These are phyloP conservation scores for Cladophialophora exuberans DNA, from an alignment of 2,329 filamentous ascomycete species.

Conservation along the genomic window DNA sequence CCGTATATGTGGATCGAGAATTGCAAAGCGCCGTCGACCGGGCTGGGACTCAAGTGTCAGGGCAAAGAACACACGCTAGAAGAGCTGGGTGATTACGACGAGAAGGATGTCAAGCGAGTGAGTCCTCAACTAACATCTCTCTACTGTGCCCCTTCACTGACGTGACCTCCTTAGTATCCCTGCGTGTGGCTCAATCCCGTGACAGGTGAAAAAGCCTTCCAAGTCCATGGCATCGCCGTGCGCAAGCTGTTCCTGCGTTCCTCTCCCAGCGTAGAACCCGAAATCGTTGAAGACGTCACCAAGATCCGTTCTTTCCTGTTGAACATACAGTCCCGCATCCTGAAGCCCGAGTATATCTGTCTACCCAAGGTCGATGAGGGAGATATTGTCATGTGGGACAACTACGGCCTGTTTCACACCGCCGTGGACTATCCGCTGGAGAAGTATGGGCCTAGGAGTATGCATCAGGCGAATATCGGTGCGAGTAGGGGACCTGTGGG, in stretches of 20 bases:
- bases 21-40: slow-evolving; percentile 46
- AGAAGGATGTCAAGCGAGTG: slow-evolving; percentile 40
- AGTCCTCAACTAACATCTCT: not conserved
- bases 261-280: slow-evolving; percentile 38
- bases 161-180: slow-evolving; percentile 40
- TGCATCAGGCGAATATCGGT: slow-evolving; percentile 53
- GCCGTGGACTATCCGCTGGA: slow-evolving; percentile 49
- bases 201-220: slow-evolving; percentile 47
- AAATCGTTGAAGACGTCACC: slow-evolving; percentile 43
- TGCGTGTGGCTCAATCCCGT: slow-evolving; percentile 53
- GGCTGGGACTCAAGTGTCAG: slow-evolving; percentile 45
- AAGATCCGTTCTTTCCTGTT: slow-evolving; percentile 43
- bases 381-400: slow-evolving; percentile 52
- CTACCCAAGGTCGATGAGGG: slow-evolving; percentile 46
- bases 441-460: slow-evolving; percentile 45
- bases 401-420: slow-evolving; percentile 49
- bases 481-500: slow-evolving; percentile 38
- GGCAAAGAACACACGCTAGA: slow-evolving; percentile 45
- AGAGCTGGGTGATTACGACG: slow-evolving; percentile 43
- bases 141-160: not conserved
- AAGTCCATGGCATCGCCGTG: slow-evolving; percentile 48
- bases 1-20: slow-evolving; percentile 51
- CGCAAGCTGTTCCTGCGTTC: slow-evolving; percentile 45
- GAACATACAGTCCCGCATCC: slow-evolving; percentile 44
- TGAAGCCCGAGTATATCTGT: slow-evolving; percentile 49